A percentile compares a stretch with the other conserved stretches of the same genome.
These are phyloP conservation scores for Neofusicoccum kwambonambiense DNA, from an alignment of 2,329 filamentous ascomycete species.

Conservation along the genomic window DNA sequence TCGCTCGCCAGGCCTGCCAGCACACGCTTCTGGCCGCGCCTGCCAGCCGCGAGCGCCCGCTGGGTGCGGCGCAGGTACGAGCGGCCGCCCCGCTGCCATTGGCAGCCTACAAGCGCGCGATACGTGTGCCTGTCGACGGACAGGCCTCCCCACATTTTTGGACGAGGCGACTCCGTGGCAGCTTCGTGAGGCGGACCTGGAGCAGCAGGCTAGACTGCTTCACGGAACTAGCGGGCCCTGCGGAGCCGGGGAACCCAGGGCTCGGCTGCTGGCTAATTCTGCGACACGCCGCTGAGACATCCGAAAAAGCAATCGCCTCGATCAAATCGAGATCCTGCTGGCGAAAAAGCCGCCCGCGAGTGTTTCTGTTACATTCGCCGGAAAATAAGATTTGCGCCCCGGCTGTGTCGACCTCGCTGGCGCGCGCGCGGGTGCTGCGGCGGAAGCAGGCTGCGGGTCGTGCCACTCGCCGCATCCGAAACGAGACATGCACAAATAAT, in stretches of 20 bases:
- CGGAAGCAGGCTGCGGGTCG: background rate
- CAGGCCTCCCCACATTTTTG: constrained; percentile 5
- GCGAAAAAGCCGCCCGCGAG: background rate
- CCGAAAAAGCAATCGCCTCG: constrained; percentile 9
- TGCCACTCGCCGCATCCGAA: constrained; percentile 5
- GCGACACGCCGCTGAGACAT: constrained; percentile 12
- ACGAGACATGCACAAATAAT: background rate
- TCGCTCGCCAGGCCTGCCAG: background rate
- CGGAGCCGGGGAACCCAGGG: constrained; percentile 11
- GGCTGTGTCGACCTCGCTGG: background rate
- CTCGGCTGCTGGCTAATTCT: constrained; percentile 8
- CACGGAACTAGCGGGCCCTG: background rate
- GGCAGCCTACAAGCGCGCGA: background rate
- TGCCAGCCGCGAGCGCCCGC: background rate
- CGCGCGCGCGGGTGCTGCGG: background rate
- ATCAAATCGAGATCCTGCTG: constrained; percentile 2
- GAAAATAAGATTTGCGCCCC: background rate
- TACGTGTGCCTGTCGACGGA: constrained; percentile 8
- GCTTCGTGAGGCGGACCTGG: constrained; percentile 3
- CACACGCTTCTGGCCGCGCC: background rate
- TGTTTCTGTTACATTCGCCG: background rate
- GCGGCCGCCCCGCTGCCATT: constrained; percentile 4
- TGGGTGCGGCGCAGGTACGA: background rate
- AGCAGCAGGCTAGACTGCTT: constrained; percentile 5
- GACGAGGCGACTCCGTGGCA: constrained; percentile 1